Conservation (phyloP, 768 basidiomycete genomes). For the Lentinula edodes region DNA sequence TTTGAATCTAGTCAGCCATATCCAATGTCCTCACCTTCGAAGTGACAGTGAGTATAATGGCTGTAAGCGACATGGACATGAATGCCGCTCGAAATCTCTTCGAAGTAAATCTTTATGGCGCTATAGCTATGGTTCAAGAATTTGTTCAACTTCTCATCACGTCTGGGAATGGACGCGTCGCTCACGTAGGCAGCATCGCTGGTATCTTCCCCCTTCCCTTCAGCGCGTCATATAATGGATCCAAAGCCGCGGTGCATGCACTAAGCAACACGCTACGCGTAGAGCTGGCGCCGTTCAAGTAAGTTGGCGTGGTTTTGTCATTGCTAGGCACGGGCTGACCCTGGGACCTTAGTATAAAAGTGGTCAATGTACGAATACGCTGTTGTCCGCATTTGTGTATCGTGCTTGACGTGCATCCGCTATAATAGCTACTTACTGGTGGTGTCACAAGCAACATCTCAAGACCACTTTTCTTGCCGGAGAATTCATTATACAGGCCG, state of each 20-base stretch:
- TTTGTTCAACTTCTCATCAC: slow-evolving; percentile 19
- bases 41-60: slow-evolving; percentile 9
- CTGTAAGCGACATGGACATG: slow-evolving; percentile 18
- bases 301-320: background rate
- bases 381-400: background rate
- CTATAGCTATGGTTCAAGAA: slow-evolving; percentile 18
- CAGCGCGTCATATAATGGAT: slow-evolving; percentile 18
- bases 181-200: slow-evolving; percentile 20
- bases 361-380: slow-evolving; percentile 6
- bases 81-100: slow-evolving; percentile 14
- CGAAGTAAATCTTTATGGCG: slow-evolving; percentile 21
- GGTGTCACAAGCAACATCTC: slow-evolving; percentile 10
- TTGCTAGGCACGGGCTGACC: background rate
- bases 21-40: too few relatives aligned
- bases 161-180: slow-evolving; percentile 15
- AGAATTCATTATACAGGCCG: slow-evolving; percentile 9
- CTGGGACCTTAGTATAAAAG: slow-evolving; percentile 4
- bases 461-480: background rate
- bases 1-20: background rate
- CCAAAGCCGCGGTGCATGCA: slow-evolving; percentile 22
- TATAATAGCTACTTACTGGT: slow-evolving; percentile 9
- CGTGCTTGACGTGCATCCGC: background rate
- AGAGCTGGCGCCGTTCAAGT: slow-evolving; percentile 23
- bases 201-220: slow-evolving; percentile 21
- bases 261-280: slow-evolving; percentile 22